A percentile compares a stretch with the other conserved stretches of the same genome.
phyloP scores from a whole-genome alignment of 1,139 yeast species.

The Nadsonia starkeyi-henricii region DNA sequence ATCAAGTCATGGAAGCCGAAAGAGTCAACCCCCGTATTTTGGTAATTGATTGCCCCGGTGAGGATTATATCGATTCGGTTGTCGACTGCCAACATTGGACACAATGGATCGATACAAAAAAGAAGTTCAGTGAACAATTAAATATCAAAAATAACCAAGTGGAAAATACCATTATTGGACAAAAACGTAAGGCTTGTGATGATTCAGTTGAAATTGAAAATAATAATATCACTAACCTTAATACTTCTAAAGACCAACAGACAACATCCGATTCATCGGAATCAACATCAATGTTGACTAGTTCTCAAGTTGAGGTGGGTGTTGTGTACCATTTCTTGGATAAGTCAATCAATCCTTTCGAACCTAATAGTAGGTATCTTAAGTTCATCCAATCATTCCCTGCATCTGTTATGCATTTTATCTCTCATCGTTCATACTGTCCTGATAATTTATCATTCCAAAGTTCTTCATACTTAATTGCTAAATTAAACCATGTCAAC shows the following conservation, averaged over 20 bases:
- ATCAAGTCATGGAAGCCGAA: conserved; percentile 57
- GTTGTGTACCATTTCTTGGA: conserved; percentile 68
- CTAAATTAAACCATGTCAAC: background rate
- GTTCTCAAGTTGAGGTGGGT: conserved; percentile 17
- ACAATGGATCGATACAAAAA: background rate
- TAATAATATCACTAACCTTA: background rate
- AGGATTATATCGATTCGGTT: conserved; percentile 30
- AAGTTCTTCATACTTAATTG: background rate
- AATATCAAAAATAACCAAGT: background rate
- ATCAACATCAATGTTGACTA: conserved; percentile 17
- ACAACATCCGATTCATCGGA: conserved; percentile 10
- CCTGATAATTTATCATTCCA: background rate
- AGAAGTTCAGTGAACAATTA: conserved; percentile 1
- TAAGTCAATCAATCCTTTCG: conserved; percentile 39
- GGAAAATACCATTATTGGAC: background rate
- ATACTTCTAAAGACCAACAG: conserved; percentile 1
- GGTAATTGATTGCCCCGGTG: conserved; percentile 60
- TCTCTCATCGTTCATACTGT: conserved; percentile 49
- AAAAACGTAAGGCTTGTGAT: background rate
- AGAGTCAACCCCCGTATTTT: conserved; percentile 46
- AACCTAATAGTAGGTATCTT: conserved; percentile 20
- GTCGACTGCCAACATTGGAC: conserved; percentile 13
- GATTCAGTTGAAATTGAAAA: background rate
- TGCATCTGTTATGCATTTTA: conserved; percentile 39
- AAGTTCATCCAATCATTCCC: conserved; percentile 39